Conservation (phyloP, 2,329 filamentous ascomycete species). For the Didymella pinodella region DNA sequence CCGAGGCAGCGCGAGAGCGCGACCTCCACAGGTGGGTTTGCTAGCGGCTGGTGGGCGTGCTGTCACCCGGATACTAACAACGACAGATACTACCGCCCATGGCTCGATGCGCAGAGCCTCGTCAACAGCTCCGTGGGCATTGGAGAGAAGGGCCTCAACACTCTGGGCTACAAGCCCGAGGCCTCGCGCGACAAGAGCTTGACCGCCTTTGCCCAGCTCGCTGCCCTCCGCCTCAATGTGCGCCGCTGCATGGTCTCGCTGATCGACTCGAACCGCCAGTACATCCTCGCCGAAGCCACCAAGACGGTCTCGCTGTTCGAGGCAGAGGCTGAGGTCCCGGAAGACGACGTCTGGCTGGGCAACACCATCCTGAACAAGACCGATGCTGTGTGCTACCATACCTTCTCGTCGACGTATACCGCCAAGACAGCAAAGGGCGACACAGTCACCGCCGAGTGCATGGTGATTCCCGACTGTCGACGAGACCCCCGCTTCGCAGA, state of each 20-base stretch:
- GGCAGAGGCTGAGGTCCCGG: slow-evolving; percentile 30
- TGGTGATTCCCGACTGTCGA: slow-evolving; percentile 40
- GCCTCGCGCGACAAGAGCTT: slow-evolving; percentile 40
- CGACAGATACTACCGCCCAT: slow-evolving; percentile 47
- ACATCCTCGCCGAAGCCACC: slow-evolving; percentile 52
- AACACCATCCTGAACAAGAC: slow-evolving; percentile 40
- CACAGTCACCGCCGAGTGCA: slow-evolving; percentile 27
- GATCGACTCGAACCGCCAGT: slow-evolving; percentile 48
- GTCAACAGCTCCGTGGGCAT: slow-evolving; percentile 35
- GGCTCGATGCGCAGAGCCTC: slow-evolving; percentile 47
- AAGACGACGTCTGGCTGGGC: slow-evolving; percentile 44
- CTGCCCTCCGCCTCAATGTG: slow-evolving; percentile 43
- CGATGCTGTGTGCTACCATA: slow-evolving; percentile 43
- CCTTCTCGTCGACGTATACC: slow-evolving; percentile 37
- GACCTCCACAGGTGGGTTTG: slow-evolving; percentile 39
- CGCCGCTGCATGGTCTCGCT: slow-evolving; percentile 49
- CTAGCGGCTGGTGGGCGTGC: neutral
- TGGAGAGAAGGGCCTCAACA: slow-evolving; percentile 36
- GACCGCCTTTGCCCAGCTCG: slow-evolving; percentile 50
- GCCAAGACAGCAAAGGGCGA: slow-evolving; percentile 33
- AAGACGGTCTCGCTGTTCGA: slow-evolving; percentile 45
- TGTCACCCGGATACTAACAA: slow-evolving; percentile 7
- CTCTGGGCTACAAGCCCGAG: slow-evolving; percentile 34
- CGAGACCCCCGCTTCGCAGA: slow-evolving; percentile 36
- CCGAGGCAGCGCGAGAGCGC: slow-evolving; percentile 39